Evolutionary conservation across 1,139 yeast genomes (phyloP), one percentile per base, ranked within the genome.

Genomic region (Candida gigantensis): DNA sequence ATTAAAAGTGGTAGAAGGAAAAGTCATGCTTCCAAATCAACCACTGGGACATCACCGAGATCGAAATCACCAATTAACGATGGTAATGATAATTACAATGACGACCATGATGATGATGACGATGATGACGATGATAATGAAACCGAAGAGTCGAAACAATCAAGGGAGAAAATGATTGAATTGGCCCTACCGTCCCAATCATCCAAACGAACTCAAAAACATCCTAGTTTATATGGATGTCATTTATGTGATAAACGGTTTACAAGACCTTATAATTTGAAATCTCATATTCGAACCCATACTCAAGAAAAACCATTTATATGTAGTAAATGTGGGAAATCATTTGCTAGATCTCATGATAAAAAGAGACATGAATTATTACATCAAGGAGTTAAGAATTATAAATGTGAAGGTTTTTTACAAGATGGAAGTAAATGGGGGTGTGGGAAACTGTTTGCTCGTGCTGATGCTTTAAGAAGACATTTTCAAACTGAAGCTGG

Each of bases 401-500:
- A 78, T 56, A 88, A 83, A 46, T 92, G 98, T 60, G 74, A 75
- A 43, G 97, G 97, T 0, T 59, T 65, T 7, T 63, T 87, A 40
- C 75, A 77, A 40, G 82, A 76, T 55, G 87, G 84, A 2, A 57
- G 69, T 5, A 62, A 67, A 3, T 92, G 96, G 85, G 98, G 98
- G 0, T 92, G 98, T 63, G 94, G 94, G 2, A 79, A 92, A 51
- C 78, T 83, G 52, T 92, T 92, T 68, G 97, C 97, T 2, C 68
- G 98, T 36, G 95, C 97, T 6, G 98, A 92, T 66, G 98, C 97
- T 0, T 63, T 92, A 38, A 81, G 96, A 16, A 70, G 98, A 47
- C 98, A 92, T 63, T 89, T 92, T 62, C 84, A 90, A 53, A 89
- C 97, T 0, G 97, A 89, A 52, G 86, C 90, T 23, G 98, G 98